Evolutionary conservation across 352 stramenopile genomes (phyloP).

Genomic region (Pythium sp.): DNA sequence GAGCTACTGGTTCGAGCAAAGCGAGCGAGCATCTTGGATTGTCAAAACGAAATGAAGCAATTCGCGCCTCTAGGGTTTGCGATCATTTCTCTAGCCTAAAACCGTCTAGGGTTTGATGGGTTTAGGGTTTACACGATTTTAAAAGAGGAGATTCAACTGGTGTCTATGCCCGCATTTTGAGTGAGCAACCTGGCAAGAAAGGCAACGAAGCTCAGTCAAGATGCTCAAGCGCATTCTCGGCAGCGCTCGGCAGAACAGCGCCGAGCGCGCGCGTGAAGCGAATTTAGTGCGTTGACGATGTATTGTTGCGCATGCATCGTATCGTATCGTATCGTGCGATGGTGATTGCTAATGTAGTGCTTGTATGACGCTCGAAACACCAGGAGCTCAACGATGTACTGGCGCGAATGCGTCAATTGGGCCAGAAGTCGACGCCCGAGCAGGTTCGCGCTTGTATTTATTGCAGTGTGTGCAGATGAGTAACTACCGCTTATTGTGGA

Average conservation of each 20-base stretch:
- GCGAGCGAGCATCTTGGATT: constrained; percentile 8
- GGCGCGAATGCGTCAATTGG: constrained; percentile 48
- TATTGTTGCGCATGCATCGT: background rate
- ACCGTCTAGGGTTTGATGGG: no score
- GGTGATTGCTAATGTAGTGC: background rate
- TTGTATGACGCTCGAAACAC: background rate
- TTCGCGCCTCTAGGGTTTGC: no score
- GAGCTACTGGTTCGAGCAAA: background rate
- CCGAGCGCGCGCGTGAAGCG: constrained; percentile 40
- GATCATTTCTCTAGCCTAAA: no score
- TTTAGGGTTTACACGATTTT: no score
- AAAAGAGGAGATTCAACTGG: no score
- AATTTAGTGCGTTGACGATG: constrained; percentile 27
- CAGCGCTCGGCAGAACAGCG: constrained; percentile 41
- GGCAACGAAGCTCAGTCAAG: background rate
- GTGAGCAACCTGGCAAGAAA: background rate
- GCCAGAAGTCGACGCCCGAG: constrained; percentile 47
- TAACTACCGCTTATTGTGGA: no score
- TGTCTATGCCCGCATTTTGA: background rate
- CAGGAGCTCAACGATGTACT: constrained; percentile 67
- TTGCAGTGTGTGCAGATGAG: background rate
- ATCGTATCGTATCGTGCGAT: background rate
- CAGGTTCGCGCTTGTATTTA: constrained; percentile 30
- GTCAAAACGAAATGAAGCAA: background rate
- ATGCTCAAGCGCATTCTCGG: constrained; percentile 22